Conservation (phyloP, 208 protist genomes). For the Trypanosoma brucei region DNA sequence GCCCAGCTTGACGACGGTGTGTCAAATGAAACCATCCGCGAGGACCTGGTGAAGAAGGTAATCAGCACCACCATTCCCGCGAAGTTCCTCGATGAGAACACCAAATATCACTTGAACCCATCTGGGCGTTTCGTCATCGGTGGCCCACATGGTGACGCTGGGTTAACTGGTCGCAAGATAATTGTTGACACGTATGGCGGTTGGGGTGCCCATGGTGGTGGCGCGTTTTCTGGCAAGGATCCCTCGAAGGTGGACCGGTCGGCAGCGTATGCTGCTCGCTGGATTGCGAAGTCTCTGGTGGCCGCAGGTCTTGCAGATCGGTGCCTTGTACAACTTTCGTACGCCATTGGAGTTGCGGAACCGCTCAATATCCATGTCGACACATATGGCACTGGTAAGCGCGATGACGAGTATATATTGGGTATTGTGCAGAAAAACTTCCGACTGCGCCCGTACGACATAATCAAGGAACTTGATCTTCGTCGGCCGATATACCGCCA, state of each 20-base stretch:
- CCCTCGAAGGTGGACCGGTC: slow-evolving; percentile 5
- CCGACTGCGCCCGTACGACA: slow-evolving; percentile 7
- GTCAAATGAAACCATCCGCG: slow-evolving; percentile 5
- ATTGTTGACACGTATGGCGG: slow-evolving; percentile 7
- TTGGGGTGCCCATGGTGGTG: slow-evolving; percentile 7
- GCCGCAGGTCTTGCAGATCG: slow-evolving; percentile 1
- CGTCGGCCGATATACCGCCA: slow-evolving; percentile 1
- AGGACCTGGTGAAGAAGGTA: slow-evolving; percentile 3
- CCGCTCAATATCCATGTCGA: slow-evolving; percentile 9
- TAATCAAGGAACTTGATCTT: slow-evolving; percentile 6
- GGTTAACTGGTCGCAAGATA: slow-evolving; percentile 4
- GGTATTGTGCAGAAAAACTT: slow-evolving; percentile 1
- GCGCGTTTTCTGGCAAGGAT: slow-evolving; percentile 8
- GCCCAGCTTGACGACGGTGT: neutral
- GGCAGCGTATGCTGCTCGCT: slow-evolving; percentile 2
- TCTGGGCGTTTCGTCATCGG: slow-evolving; percentile 5
- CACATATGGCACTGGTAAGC: slow-evolving; percentile 3
- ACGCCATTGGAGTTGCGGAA: slow-evolving; percentile 9
- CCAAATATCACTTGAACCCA: slow-evolving; percentile 7
- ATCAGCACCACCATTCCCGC: neutral
- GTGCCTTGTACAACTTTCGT: slow-evolving; percentile 4
- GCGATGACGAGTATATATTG: slow-evolving; percentile 1
- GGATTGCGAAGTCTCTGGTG: slow-evolving; percentile 5
- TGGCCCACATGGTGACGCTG: slow-evolving; percentile 3
- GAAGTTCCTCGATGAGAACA: neutral